A percentile compares a stretch with the other conserved stretches of the same genome.
These are phyloP conservation scores for Rhodosporidiobolus sp. DNA, from an alignment of 768 basidiomycete species.

Conservation along the genomic window DNA sequence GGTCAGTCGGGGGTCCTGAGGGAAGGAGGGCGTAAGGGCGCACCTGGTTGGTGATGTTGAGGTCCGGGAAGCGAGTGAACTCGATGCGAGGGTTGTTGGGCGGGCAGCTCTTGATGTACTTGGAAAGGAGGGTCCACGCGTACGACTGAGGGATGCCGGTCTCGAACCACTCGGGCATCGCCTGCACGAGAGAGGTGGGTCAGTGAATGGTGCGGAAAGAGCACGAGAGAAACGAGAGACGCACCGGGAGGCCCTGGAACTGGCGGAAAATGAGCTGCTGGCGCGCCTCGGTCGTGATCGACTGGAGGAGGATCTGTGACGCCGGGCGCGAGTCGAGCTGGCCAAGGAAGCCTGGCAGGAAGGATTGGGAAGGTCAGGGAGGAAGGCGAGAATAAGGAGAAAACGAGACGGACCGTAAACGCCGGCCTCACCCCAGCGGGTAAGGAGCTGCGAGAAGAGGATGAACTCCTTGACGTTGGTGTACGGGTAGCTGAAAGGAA, in stretches of 20 bases:
- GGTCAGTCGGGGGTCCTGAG: background rate
- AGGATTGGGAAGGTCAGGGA: slow-evolving; percentile 62
- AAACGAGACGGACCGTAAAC: slow-evolving; percentile 55
- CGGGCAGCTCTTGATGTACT: slow-evolving; percentile 56
- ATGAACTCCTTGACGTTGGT: slow-evolving; percentile 59
- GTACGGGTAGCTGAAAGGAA: slow-evolving; percentile 51
- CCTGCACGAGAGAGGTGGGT: slow-evolving; percentile 48
- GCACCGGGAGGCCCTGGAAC: slow-evolving; percentile 58
- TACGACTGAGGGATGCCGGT: slow-evolving; percentile 61
- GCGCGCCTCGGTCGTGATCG: slow-evolving; percentile 62
- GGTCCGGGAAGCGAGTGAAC: slow-evolving; percentile 54
- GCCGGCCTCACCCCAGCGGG: slow-evolving; percentile 53
- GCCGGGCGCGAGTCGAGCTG: slow-evolving; percentile 61
- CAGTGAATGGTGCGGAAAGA: slow-evolving; percentile 49
- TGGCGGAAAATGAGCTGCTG: slow-evolving; percentile 68
- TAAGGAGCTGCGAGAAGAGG: slow-evolving; percentile 60
- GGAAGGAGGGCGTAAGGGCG: background rate
- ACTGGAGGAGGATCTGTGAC: slow-evolving; percentile 58
- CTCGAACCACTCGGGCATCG: slow-evolving; percentile 50
- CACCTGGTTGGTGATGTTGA: slow-evolving; percentile 50
- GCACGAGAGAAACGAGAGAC: too few species aligned
- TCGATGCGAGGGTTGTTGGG: slow-evolving; percentile 30
- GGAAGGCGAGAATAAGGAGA: background rate
- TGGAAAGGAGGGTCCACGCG: slow-evolving; percentile 62
- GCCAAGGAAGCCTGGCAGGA: slow-evolving; percentile 63